A percentile compares a stretch with the other conserved stretches of the same genome.
phyloP scores from a whole-genome alignment of 2,329 filamentous ascomycete species.

The Alternaria conjuncta region DNA sequence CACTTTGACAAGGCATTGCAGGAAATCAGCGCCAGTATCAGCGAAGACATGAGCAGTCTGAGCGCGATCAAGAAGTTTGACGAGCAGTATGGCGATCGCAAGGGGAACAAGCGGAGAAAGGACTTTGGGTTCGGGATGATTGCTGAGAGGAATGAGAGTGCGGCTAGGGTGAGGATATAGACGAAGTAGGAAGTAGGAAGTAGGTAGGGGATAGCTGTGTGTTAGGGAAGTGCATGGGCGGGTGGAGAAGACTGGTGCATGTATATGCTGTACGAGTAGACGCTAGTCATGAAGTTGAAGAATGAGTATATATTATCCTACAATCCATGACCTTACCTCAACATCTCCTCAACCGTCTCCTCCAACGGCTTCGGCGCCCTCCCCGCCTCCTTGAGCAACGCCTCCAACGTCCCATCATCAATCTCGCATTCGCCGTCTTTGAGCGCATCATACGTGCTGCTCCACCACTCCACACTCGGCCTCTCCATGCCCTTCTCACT shows the following conservation, averaged over 20 bases:
- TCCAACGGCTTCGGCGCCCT: conserved; percentile 47
- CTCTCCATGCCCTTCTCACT: conserved; percentile 45
- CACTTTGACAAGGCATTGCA: conserved; percentile 88
- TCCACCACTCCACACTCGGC: conserved; percentile 55
- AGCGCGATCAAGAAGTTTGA: conserved; percentile 93
- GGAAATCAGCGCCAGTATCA: conserved; percentile 91
- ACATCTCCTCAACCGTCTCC: conserved; percentile 52
- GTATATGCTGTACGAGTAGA: conserved; percentile 2
- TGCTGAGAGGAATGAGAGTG: conserved; percentile 36
- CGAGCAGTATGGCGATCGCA: conserved; percentile 88
- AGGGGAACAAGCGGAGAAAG: conserved; percentile 67
- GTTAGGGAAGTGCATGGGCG: not conserved
- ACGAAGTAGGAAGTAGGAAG: not conserved
- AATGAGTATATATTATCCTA: not conserved
- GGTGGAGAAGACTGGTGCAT: not conserved
- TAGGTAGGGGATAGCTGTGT: not conserved
- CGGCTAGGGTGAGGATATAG: conserved; percentile 40
- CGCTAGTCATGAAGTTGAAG: not conserved
- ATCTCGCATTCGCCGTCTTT: conserved; percentile 52
- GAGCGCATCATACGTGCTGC: conserved; percentile 53
- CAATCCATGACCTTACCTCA: conserved; percentile 21
- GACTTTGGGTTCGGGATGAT: conserved; percentile 58
- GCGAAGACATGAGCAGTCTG: conserved; percentile 88
- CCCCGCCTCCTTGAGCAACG: conserved; percentile 44
- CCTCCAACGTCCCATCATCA: conserved; percentile 50